Evolutionary conservation across 106 monocot species (phyloP).

Genomic region (Dioscorea dumetorum): DNA sequence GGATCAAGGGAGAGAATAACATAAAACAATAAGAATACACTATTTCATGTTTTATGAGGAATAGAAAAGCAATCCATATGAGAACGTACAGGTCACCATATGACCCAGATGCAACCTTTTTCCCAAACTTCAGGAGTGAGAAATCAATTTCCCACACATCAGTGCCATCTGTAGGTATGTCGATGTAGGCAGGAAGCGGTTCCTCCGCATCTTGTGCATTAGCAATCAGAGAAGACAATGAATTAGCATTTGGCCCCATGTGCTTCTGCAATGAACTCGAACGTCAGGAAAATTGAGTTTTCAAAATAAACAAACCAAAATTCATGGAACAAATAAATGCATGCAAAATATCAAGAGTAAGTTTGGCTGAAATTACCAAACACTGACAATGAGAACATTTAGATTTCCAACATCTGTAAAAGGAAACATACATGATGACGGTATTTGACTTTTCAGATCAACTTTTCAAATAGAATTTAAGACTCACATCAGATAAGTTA

Average conservation of each 20-base stretch:
- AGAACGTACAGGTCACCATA: conserved; percentile 79
- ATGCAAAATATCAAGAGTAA: background rate
- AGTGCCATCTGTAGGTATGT: conserved; percentile 76
- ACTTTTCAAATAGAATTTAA: too few relatives aligned
- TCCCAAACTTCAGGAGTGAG: conserved; percentile 57
- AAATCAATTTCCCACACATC: conserved; percentile 94
- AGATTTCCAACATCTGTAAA: too few relatives aligned
- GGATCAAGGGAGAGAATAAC: background rate
- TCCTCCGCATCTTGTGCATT: conserved; percentile 28
- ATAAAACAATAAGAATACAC: background rate
- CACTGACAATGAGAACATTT: too few relatives aligned
- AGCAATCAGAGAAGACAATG: conserved; percentile 40
- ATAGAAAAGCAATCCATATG: too few relatives aligned
- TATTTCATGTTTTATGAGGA: background rate
- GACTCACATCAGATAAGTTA: too few relatives aligned
- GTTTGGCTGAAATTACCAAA: too few relatives aligned
- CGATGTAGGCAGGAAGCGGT: conserved; percentile 34
- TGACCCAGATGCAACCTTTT: conserved; percentile 83
- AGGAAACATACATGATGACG: too few relatives aligned
- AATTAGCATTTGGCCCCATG: conserved; percentile 22
- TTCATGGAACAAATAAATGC: background rate
- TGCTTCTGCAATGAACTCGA: conserved; percentile 40
- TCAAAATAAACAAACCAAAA: background rate
- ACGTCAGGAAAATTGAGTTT: background rate
- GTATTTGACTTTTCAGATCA: too few relatives aligned